Evolutionary conservation across 495 filamentous ascomycete genomes (phyloP).

Genomic region (Xylaria intraflava): DNA sequence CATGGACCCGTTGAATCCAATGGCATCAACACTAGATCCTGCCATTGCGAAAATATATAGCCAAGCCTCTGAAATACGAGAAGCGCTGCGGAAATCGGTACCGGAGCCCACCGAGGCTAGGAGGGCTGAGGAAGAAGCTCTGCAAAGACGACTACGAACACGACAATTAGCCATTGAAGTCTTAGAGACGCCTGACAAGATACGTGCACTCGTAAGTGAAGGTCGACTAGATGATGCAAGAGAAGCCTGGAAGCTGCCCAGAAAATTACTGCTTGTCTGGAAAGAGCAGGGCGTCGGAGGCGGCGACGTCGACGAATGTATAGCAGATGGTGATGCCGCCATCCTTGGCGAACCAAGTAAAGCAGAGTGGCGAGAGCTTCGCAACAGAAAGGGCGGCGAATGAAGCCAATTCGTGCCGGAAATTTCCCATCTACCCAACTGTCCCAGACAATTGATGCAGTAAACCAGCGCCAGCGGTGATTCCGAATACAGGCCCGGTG

Average conservation of each 20-base stretch:
- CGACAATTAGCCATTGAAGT: constrained; percentile 68
- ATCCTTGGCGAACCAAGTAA: constrained; percentile 30
- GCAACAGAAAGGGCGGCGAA: neutral
- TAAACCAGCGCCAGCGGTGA: neutral
- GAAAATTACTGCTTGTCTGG: constrained; percentile 45
- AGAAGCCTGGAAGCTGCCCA: constrained; percentile 52
- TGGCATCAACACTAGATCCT: constrained; percentile 64
- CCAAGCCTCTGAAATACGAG: constrained; percentile 59
- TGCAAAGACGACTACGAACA: constrained; percentile 42
- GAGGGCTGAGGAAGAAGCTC: constrained; percentile 31
- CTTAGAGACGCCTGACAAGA: constrained; percentile 50
- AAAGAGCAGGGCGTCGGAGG: constrained; percentile 46
- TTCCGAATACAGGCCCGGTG: neutral
- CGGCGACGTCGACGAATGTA: constrained; percentile 39
- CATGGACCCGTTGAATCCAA: constrained; percentile 67
- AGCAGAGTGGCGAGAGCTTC: constrained; percentile 21
- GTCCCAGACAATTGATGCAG: neutral
- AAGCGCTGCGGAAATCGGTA: constrained; percentile 41
- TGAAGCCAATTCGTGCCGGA: neutral
- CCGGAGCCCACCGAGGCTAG: constrained; percentile 22
- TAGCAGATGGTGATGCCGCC: constrained; percentile 47
- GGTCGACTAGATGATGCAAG: constrained; percentile 56
- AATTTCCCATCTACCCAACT: neutral
- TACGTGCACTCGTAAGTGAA: constrained; percentile 59
- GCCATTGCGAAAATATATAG: constrained; percentile 78